phyloP scores from a whole-genome alignment of 2,329 filamentous ascomycete species.

The Hypoxylon rubiginosum region DNA sequence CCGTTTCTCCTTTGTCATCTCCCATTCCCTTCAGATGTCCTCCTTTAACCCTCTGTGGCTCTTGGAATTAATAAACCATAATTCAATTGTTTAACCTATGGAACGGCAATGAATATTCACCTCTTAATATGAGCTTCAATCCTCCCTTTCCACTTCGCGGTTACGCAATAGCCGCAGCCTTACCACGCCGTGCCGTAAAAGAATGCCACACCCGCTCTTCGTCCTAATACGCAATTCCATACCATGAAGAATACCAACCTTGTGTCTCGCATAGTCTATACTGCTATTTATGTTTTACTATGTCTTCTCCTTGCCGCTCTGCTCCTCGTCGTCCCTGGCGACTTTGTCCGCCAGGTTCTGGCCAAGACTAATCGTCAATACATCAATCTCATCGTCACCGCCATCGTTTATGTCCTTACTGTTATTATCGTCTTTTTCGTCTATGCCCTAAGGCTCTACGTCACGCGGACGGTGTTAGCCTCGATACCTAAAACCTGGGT shows the following conservation, averaged over 20 bases:
- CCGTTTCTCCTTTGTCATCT: conserved; percentile 16
- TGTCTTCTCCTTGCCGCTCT: conserved; percentile 79
- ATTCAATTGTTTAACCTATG: conserved; percentile 23
- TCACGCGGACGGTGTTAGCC: conserved; percentile 82
- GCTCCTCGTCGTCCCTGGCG: conserved; percentile 83
- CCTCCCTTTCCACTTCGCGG: conserved; percentile 34
- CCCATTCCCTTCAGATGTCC: conserved; percentile 4
- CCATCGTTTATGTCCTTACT: conserved; percentile 80
- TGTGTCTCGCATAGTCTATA: conserved; percentile 85
- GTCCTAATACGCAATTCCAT: conserved; percentile 29
- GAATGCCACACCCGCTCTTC: conserved; percentile 25
- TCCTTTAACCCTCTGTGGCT: conserved; percentile 21
- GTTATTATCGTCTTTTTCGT: conserved; percentile 78
- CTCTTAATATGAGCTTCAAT: conserved; percentile 43
- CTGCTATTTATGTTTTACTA: conserved; percentile 80
- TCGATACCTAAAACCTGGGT: conserved; percentile 90
- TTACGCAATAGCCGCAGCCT: conserved; percentile 38
- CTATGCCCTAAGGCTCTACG: conserved; percentile 87
- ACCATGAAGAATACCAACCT: conserved; percentile 62
- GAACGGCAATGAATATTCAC: conserved; percentile 36
- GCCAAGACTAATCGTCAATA: conserved; percentile 67
- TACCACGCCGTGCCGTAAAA: conserved; percentile 31
- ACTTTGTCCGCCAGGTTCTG: conserved; percentile 83
- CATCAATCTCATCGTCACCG: conserved; percentile 87
- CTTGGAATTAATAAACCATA: conserved; percentile 11